These are phyloP conservation scores for Irpex sp. DNA, from an alignment of 1,284 basidiomycete species.

Conservation along the genomic window DNA sequence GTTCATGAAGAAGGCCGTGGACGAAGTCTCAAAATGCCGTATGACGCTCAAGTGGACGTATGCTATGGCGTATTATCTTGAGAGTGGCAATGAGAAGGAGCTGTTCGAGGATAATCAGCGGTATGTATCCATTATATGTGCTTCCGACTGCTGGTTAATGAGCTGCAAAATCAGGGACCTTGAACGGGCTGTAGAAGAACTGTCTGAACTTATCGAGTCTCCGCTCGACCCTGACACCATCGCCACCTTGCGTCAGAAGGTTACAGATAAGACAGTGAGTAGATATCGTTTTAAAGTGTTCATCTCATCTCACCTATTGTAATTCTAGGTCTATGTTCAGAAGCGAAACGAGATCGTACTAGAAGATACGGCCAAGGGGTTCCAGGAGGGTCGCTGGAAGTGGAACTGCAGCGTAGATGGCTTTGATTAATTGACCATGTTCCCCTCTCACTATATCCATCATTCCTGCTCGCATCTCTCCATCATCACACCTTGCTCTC, in stretches of 20 bases:
- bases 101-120: constrained; percentile 97
- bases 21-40: constrained; percentile 86
- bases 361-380: constrained; percentile 91
- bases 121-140: constrained; percentile 32
- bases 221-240: constrained; percentile 88
- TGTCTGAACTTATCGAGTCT: constrained; percentile 89
- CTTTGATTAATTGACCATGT: constrained; percentile 34
- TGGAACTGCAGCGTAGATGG: constrained; percentile 71
- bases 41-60: constrained; percentile 99
- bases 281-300: neutral
- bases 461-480: neutral
- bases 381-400: constrained; percentile 81
- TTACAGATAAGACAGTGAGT: constrained; percentile 89
- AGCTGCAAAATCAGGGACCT: constrained; percentile 61
- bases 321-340: constrained; percentile 83
- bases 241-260: constrained; percentile 80
- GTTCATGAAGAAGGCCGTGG: constrained; percentile 97
- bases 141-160: neutral
- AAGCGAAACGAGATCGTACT: constrained; percentile 95
- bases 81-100: constrained; percentile 89
- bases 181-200: constrained; percentile 92
- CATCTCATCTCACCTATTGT: neutral
- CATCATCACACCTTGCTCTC: neutral
- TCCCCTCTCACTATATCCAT: neutral
- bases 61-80: constrained; percentile 97